These are phyloP conservation scores for Suhomyces anneliseae DNA, from an alignment of 1,139 yeast species.

Conservation along the genomic window DNA sequence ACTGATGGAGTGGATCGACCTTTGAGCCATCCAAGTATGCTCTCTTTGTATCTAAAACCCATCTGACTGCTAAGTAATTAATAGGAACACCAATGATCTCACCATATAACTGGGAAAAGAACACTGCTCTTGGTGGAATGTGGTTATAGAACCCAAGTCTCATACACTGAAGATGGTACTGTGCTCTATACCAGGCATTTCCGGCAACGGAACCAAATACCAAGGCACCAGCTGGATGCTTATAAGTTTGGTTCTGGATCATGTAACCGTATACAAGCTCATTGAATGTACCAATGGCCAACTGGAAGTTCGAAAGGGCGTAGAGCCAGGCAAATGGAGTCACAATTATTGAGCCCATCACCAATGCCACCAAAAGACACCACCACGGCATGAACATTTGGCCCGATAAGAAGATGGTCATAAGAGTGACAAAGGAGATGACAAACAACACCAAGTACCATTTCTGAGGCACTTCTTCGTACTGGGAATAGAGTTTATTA, in stretches of 20 bases:
- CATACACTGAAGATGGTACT: constrained; percentile 48
- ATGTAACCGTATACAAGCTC: constrained; percentile 49
- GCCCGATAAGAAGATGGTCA: constrained; percentile 35
- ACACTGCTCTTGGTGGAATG: constrained; percentile 47
- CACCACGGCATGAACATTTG: constrained; percentile 52
- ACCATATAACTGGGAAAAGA: constrained; percentile 50
- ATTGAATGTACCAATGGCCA: constrained; percentile 53
- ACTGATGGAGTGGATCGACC: constrained; percentile 49
- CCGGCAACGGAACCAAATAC: constrained; percentile 53
- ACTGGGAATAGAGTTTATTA: constrained; percentile 37
- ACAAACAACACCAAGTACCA: constrained; percentile 42
- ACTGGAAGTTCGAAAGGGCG: constrained; percentile 51
- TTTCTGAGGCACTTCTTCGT: constrained; percentile 39
- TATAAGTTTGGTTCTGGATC: constrained; percentile 29
- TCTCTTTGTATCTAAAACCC: constrained; percentile 43
- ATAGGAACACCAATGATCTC: constrained; percentile 52
- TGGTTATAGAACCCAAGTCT: constrained; percentile 50
- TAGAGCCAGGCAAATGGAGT: constrained; percentile 52
- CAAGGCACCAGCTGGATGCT: constrained; percentile 50
- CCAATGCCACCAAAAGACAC: constrained; percentile 45
- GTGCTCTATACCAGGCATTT: constrained; percentile 56
- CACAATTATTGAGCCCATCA: constrained; percentile 45
- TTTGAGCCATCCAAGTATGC: constrained; percentile 39
- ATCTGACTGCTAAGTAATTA: constrained; percentile 46
- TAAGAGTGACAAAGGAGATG: constrained; percentile 34